A percentile compares a stretch with the other conserved stretches of the same genome.
Evolutionary conservation across 306 rosid genomes (phyloP).

Genomic region (Castanopsis chinensis): DNA sequence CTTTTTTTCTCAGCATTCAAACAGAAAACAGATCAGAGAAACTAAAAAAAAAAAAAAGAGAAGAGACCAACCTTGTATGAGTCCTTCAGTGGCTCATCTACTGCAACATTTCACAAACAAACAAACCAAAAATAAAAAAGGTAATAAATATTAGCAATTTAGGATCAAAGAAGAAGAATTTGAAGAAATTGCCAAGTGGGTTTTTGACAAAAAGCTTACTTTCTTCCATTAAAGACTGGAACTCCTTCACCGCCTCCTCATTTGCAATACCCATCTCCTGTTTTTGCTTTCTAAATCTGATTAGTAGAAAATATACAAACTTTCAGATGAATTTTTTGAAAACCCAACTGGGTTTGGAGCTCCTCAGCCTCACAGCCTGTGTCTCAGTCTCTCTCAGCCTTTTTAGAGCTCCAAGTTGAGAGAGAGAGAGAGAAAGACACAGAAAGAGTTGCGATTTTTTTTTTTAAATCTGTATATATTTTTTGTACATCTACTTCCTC

Average conservation of each 20-base stretch:
- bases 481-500: too few species aligned
- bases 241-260: conserved; percentile 75
- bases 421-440: neutral
- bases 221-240: conserved; percentile 61
- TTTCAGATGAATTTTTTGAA: neutral
- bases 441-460: neutral
- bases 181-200: conserved; percentile 10
- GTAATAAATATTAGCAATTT: conserved; percentile 2
- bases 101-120: conserved; percentile 37
- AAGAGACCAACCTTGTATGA: conserved; percentile 62
- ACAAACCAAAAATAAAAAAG: neutral
- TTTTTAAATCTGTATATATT: neutral
- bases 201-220: conserved; percentile 34
- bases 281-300: conserved; percentile 6
- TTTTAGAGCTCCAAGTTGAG: conserved; percentile 12
- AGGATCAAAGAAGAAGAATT: conserved; percentile 33
- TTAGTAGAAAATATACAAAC: conserved; percentile 20
- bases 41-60: neutral
- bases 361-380: neutral
- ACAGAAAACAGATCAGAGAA: conserved; percentile 27
- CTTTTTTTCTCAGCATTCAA: conserved; percentile 10
- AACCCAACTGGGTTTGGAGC: conserved; percentile 27
- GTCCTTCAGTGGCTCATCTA: conserved; percentile 62
- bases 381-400: neutral
- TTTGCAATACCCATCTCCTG: conserved; percentile 58